Evolutionary conservation across 2,329 filamentous ascomycete species (phyloP), one percentile per base, ranked within the genome.

Genomic region (Peltaster fructicola): DNA sequence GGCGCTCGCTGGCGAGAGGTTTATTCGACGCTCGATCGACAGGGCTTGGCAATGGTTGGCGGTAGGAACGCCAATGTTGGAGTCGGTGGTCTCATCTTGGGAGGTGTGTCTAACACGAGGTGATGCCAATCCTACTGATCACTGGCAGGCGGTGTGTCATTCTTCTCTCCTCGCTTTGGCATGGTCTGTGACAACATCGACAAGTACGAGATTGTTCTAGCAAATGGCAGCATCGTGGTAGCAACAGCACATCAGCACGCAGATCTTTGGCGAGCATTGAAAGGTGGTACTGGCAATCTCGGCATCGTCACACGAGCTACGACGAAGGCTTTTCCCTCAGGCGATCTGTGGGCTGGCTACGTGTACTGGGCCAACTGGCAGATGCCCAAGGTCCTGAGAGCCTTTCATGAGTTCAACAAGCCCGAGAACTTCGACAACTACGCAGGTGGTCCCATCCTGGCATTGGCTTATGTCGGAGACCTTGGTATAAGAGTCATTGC

Each of bases 211-310:
- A 37, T 59, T 1, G 52, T 57, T 3, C 39, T 56, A 6, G 52
- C 54, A 1, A 41, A 48, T 20, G 55, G 54, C 0, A 30, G 31
- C 5, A 33, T 54, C 11, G 43, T 54, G 10, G 50, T 38, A 2
- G 47, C 47, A 1, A 62, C 57, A 1, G 40, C 47, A 4, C 38
- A 39, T 0, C 48, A 61, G 30, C 52, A 68, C 19, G 15, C 41
- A 0, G 58, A 63, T 26, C 43, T 63, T 3, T 63, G 59, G 36
- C 59, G 53, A 50, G 57, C 52, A 12, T 30, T 60, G 13, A 46
- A 50, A 8, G 56, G 56, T 12, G 56, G 54, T 3, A 50, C 52
- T 1, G 50, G 52, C 29, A 55, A 53, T 23, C 59, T 59, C 29
- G 56, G 56, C 9, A 44, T 57, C 10, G 52, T 57, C 5, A 52